Evolutionary conservation across 1,139 yeast species (phyloP).

Genomic region (Schizosaccharomyces versatilis): DNA sequence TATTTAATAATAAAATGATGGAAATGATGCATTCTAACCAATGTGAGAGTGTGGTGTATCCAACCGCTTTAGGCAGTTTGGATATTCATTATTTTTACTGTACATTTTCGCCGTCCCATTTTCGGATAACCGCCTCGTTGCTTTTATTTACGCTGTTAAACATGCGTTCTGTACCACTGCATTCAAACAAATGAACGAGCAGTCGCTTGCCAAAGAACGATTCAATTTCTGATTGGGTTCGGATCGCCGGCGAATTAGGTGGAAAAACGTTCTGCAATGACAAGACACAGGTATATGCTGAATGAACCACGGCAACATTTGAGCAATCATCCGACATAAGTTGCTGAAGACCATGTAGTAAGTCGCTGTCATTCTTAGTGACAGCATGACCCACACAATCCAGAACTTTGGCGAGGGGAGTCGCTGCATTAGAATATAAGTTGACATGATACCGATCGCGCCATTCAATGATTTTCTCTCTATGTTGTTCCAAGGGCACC

Average conservation of each 20-base stretch:
- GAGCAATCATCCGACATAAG: neutral
- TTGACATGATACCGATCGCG: neutral
- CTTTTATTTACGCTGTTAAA: too few relatives aligned
- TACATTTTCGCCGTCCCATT: too few relatives aligned
- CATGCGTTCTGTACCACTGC: neutral
- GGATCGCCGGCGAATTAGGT: neutral
- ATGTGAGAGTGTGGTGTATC: too few relatives aligned
- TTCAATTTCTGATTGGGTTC: neutral
- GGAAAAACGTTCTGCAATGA: neutral
- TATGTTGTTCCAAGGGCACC: neutral
- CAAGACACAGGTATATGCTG: neutral
- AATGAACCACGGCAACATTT: neutral
- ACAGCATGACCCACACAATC: conserved; percentile 1
- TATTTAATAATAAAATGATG: too few relatives aligned
- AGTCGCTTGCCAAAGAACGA: neutral
- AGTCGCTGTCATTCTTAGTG: neutral
- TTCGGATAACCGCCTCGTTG: too few relatives aligned
- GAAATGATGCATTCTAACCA: too few relatives aligned
- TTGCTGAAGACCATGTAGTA: neutral
- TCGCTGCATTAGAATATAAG: neutral
- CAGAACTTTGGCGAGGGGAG: neutral
- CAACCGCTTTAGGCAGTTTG: too few relatives aligned
- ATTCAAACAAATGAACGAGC: neutral
- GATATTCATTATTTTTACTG: too few relatives aligned
- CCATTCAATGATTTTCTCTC: neutral